phyloP scores from a whole-genome alignment of 345 rosid genomes.

The Lepidium didymum region DNA sequence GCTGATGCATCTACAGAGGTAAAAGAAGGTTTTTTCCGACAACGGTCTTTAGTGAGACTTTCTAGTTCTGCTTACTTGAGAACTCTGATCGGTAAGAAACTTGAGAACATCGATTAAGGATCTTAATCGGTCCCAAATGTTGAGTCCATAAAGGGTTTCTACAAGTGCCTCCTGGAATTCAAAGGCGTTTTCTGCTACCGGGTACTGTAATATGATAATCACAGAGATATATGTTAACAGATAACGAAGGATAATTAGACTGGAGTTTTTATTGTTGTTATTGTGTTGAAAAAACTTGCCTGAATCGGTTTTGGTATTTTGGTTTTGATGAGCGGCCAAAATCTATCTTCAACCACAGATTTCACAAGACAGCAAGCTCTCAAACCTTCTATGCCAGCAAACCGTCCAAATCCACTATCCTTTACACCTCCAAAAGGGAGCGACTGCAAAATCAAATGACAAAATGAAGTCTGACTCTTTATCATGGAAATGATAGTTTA shows the following conservation, averaged over 20 bases:
- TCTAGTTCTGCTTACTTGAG: constrained; percentile 30
- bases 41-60: constrained; percentile 39
- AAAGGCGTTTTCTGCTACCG: constrained; percentile 76
- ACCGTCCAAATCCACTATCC: constrained; percentile 94
- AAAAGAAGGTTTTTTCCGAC: neutral
- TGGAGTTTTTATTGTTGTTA: neutral
- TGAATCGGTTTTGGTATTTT: constrained; percentile 87
- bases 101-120: constrained; percentile 70
- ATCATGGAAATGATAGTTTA: neutral
- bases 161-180: constrained; percentile 85
- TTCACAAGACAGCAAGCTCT: constrained; percentile 94
- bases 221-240: neutral
- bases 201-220: constrained; percentile 46
- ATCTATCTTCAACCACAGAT: constrained; percentile 91
- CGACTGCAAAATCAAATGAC: constrained; percentile 45
- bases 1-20: neutral
- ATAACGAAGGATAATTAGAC: neutral
- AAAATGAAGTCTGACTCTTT: neutral
- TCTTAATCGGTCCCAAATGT: constrained; percentile 78
- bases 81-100: constrained; percentile 57
- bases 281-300: constrained; percentile 34
- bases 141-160: constrained; percentile 77
- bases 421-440: constrained; percentile 96
- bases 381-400: constrained; percentile 92
- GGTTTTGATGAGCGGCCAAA: constrained; percentile 93